phyloP scores from a whole-genome alignment of 257 asterid genomes.

The Solanum piurae region DNA sequence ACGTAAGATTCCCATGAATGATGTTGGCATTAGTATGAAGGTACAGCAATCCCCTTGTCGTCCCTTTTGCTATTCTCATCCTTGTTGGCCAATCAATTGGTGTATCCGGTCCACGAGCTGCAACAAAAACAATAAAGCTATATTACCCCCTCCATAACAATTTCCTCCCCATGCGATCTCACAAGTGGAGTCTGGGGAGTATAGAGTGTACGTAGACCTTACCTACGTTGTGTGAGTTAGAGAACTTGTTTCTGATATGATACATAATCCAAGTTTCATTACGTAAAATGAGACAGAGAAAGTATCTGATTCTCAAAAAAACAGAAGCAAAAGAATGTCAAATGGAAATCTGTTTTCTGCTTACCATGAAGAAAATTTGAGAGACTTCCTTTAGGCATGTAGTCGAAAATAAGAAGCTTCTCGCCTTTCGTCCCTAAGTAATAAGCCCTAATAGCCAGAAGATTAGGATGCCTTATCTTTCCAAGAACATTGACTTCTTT shows the following conservation, averaged over 20 bases:
- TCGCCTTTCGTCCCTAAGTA: slow-evolving; percentile 94
- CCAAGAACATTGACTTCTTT: slow-evolving; percentile 62
- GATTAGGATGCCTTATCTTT: slow-evolving; percentile 75
- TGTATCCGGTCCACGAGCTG: slow-evolving; percentile 79
- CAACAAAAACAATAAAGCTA: neutral
- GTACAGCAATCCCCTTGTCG: slow-evolving; percentile 63
- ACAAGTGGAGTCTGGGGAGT: neutral
- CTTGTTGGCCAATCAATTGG: slow-evolving; percentile 67
- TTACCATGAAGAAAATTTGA: slow-evolving; percentile 83
- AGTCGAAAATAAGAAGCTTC: slow-evolving; percentile 85
- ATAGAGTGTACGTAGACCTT: neutral
- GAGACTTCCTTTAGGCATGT: slow-evolving; percentile 83
- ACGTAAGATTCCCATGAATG: slow-evolving; percentile 89
- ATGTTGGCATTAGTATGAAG: slow-evolving; percentile 62
- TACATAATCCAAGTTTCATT: neutral
- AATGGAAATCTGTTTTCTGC: neutral
- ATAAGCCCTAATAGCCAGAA: slow-evolving; percentile 80
- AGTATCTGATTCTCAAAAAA: neutral
- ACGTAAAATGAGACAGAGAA: neutral
- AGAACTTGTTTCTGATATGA: neutral
- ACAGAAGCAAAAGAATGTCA: neutral
- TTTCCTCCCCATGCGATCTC: neutral
- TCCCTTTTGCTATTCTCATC: slow-evolving; percentile 77
- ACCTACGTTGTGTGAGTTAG: neutral
- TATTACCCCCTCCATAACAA: neutral